Evolutionary conservation across 2,329 filamentous ascomycete genomes (phyloP), one percentile per base, ranked within the genome.

Genomic region (Colletotrichum magnum): DNA sequence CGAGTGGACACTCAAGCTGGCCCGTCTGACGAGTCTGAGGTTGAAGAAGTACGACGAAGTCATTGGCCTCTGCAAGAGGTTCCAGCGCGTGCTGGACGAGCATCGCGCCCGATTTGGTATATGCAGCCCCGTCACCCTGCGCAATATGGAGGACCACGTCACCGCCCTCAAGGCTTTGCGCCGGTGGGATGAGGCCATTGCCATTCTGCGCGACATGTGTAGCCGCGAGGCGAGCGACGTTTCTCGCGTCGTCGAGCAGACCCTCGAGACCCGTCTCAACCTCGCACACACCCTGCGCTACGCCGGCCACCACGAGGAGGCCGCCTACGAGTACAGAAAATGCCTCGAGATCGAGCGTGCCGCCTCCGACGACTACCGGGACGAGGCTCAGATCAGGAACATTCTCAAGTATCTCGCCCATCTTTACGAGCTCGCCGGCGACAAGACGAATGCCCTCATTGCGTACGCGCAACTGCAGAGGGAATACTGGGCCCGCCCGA

Each of bases 1-100:
- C 10, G 71, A 72, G 21, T 72, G 71, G 71, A 72, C 71, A 1
- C 69, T 72, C 15, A 72, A 72, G 62, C 69, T 72, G 26, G 71
- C 69, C 21, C 58, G 71, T 2, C n/a, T 69, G 51, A 72, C 71
- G 16, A 64, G 66, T 32, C 62, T 72, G 7, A 60, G 64, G 36
- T 51, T 72, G 5, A 60, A 59, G 16, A 60, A 58, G 13, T 69
- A 72, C 59, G 61, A 69, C 1, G 61, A 71, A n/a, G 71, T 72
- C 4, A 60, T 71, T 6, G 56, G 57, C 12, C 69, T 72, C 18
- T 72, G 71, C 18, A 65, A 61, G 7, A 32, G 71, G 1, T 72
- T 72, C 13, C 64, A 71, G 15, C 39, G 62, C 2, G 65, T 72
- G 2, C 39, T 72, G 26, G 71, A 72, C 51, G 71, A 70, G 43